phyloP scores from a whole-genome alignment of 2,329 filamentous ascomycete genomes.

The Ambrosiella cleistominuta region DNA sequence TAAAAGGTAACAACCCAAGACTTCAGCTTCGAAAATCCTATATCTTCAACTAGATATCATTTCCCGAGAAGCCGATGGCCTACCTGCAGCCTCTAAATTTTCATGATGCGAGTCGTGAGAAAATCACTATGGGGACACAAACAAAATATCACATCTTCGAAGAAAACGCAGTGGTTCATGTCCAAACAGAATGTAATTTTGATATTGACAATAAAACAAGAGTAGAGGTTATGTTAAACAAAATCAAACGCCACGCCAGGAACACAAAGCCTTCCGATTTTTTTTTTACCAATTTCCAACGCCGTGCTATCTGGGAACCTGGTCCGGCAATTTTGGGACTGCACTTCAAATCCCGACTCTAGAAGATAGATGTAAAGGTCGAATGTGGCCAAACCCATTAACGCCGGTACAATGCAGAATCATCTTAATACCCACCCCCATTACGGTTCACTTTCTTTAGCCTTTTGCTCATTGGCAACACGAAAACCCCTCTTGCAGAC shows the following conservation, averaged over 20 bases:
- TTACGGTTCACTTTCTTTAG: background rate
- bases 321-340: background rate
- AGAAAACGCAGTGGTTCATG: too few relatives aligned
- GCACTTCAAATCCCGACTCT: background rate
- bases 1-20: too few relatives aligned
- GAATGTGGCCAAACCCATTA: background rate
- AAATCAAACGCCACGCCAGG: background rate
- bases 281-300: background rate
- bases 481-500: slow-evolving; percentile 79
- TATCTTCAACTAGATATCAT: too few relatives aligned
- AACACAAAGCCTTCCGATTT: background rate
- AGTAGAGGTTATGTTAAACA: background rate
- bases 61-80: too few relatives aligned
- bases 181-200: background rate
- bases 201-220: background rate
- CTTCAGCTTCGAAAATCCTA: too few relatives aligned
- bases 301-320: background rate
- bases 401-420: background rate
- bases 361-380: background rate
- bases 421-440: background rate
- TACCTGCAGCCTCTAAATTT: too few relatives aligned
- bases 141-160: too few relatives aligned
- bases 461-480: slow-evolving; percentile 44
- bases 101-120: too few relatives aligned
- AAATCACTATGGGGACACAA: too few relatives aligned